These are phyloP conservation scores for Talaromyces sp. DNA, from an alignment of 2,329 filamentous ascomycete genomes.

Conservation along the genomic window DNA sequence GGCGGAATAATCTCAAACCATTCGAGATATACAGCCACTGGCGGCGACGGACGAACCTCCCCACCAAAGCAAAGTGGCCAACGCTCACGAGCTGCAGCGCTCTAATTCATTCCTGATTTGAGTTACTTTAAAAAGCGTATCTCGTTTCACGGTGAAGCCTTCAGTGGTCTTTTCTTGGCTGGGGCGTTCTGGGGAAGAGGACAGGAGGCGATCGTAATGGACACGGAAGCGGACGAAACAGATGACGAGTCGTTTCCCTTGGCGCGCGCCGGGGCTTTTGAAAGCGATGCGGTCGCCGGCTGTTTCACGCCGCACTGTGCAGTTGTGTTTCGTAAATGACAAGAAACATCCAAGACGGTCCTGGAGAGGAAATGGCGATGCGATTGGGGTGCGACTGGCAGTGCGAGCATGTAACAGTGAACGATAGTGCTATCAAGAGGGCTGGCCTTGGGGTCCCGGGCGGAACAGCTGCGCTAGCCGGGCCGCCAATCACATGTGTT, in stretches of 20 bases:
- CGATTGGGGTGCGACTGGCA: constrained; percentile 1
- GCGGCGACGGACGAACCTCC: constrained; percentile 21
- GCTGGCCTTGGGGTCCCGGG: constrained; percentile 1
- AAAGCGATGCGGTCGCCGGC: neutral
- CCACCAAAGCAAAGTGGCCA: constrained; percentile 12
- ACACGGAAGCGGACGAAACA: constrained; percentile 9
- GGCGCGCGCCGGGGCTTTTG: neutral
- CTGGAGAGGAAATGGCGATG: neutral
- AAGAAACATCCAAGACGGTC: neutral
- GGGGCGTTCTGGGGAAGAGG: neutral
- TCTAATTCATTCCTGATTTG: constrained; percentile 9
- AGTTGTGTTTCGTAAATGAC: neutral
- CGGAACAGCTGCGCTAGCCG: constrained; percentile 6
- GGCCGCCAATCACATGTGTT: neutral
- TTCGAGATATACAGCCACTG: constrained; percentile 30
- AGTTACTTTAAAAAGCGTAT: neutral
- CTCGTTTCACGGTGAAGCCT: too few species aligned
- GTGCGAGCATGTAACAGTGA: neutral
- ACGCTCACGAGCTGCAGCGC: constrained; percentile 10
- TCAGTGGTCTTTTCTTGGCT: neutral
- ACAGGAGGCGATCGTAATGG: neutral
- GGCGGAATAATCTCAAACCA: constrained; percentile 17
- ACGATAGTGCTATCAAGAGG: neutral
- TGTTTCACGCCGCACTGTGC: neutral
- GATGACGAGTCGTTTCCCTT: constrained; percentile 1